These are phyloP conservation scores for Rhodotorula diobovata DNA, from an alignment of 768 basidiomycete genomes.

Conservation along the genomic window DNA sequence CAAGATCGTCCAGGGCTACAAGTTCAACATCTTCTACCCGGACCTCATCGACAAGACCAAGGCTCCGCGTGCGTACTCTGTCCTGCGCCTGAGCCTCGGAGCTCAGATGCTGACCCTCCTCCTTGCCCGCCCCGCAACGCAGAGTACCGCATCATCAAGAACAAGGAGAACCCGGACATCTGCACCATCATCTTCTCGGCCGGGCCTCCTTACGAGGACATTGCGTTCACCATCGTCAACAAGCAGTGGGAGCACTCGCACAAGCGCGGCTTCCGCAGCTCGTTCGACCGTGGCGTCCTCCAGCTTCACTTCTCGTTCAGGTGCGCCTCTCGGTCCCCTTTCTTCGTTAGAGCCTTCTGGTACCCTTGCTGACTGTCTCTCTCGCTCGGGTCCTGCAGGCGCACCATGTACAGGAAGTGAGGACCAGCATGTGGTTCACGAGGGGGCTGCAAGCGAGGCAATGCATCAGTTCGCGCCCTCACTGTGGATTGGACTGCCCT, in stretches of 20 bases:
- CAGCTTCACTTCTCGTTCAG: slow-evolving; percentile 96
- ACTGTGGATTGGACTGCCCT: too few relatives aligned
- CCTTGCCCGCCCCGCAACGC: not conserved
- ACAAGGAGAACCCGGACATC: slow-evolving; percentile 91
- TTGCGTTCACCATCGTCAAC: slow-evolving; percentile 95
- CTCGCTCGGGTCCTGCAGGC: not conserved
- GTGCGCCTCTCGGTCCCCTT: not conserved
- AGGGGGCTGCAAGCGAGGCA: not conserved
- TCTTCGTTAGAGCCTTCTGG: too few relatives aligned
- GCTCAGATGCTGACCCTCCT: too few relatives aligned
- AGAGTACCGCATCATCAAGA: slow-evolving; percentile 82
- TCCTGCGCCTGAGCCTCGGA: not conserved
- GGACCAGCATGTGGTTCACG: not conserved
- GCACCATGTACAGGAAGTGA: not conserved
- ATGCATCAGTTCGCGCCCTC: not conserved
- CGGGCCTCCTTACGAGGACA: slow-evolving; percentile 72
- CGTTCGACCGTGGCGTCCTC: slow-evolving; percentile 92
- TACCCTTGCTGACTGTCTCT: not conserved
- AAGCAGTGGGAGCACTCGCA: slow-evolving; percentile 98
- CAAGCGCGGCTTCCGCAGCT: slow-evolving; percentile 94
- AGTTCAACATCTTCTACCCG: slow-evolving; percentile 83
- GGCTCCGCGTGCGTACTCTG: slow-evolving; percentile 57
- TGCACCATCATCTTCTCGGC: slow-evolving; percentile 88
- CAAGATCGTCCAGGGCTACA: slow-evolving; percentile 98
- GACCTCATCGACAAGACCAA: slow-evolving; percentile 98